A percentile compares a stretch with the other conserved stretches of the same genome.
phyloP scores from a whole-genome alignment of 805 yeast species.

The Metschnikowia santaceciliae region DNA sequence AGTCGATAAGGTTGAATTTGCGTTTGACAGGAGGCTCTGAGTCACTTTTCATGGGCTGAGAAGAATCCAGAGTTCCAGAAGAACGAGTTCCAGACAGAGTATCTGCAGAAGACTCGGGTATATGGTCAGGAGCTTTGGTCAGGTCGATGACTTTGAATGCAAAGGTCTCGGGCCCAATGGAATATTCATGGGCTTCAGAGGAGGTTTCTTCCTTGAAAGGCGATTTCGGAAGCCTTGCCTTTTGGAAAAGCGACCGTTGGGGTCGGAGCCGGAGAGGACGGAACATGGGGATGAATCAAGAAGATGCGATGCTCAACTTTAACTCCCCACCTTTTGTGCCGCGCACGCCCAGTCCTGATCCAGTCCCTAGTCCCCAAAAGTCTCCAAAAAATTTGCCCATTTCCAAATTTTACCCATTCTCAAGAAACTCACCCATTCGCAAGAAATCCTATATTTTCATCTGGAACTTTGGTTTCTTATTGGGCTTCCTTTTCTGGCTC shows the following conservation, averaged over 20 bases:
- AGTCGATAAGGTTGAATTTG: conserved; percentile 29
- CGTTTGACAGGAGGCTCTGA: background rate
- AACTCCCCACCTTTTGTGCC: conserved; percentile 1
- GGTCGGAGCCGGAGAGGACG: background rate
- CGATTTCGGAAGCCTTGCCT: conserved; percentile 16
- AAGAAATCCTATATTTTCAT: no score
- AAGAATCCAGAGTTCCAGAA: no score
- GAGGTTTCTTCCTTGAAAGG: conserved; percentile 19
- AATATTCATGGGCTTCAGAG: conserved; percentile 37
- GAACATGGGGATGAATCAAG: background rate
- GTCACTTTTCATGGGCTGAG: no score
- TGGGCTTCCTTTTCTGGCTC: no score
- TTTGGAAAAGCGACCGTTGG: conserved; percentile 20
- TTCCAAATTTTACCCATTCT: no score
- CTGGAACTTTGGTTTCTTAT: no score
- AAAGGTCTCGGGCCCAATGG: conserved; percentile 43
- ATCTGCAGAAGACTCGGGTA: no score
- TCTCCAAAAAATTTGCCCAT: background rate
- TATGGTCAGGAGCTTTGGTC: background rate
- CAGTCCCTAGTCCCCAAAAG: background rate
- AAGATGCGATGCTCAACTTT: background rate
- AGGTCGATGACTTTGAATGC: conserved; percentile 36
- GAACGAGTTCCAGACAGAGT: no score
- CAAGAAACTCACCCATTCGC: no score
- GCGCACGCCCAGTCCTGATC: background rate